Evolutionary conservation across 192 early-diverging fungal species (phyloP), one percentile per base, ranked within the genome.

Genomic region (Cetraspora pellucida): DNA sequence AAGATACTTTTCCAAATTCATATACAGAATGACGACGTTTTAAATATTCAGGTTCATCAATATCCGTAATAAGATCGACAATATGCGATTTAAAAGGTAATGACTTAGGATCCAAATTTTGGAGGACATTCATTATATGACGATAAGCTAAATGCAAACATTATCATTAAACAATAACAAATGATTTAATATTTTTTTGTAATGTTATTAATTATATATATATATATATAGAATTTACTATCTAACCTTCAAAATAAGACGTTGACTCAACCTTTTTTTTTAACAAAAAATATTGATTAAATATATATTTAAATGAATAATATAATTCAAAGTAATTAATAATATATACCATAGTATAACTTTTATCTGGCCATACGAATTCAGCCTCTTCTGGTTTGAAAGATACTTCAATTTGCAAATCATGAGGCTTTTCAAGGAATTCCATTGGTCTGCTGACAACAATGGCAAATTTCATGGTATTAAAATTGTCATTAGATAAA

Each of bases 401-500:
- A 47, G 77, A 79, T 14, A 84, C 75, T 46, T 81, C 83, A 50
- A 84, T 81, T 54, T 79, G 77, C 16, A 84, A 58, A 21, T 84
- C 77, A 21, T 65, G 72, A 10, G 59, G 65, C 13, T 81, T 75
- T 49, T 68, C 44, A 3, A 84, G 68, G 16, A 72, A 78, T 23
- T 77, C 72, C 1, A 72, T 6, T 23, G 82, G 82, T 31, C 88
- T 73, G 37, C 85, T 79, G 2, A 83, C 71, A 10, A 89, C 84
- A 0, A 83, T 85, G 0, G 82, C 88, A 21, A 89, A 77, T 14
- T 85, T 81, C 43, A 84, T 79, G 49, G 75, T 77, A 14, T 84
- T 71, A 75, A 89, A 89, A 17, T 85, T 45, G 46, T 89, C 84
- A 17, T 75, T 79, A 0, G 88, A 85, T 10, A 89, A 76, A 13